Evolutionary conservation across 305 asterid species (phyloP), one percentile per base, ranked within the genome.

Genomic region (Fraxinus latifolia): DNA sequence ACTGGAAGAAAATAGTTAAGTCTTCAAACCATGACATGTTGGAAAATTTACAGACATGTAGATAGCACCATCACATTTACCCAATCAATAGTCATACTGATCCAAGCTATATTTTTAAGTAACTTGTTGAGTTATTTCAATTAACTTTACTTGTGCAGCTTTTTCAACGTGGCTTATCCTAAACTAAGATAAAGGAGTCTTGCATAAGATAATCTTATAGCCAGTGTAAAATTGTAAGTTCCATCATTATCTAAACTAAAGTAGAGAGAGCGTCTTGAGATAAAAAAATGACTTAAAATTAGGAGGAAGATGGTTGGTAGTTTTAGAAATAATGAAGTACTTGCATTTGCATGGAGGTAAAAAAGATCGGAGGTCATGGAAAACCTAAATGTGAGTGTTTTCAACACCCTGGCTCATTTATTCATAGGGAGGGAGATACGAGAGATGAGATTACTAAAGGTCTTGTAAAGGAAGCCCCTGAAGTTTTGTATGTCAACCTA

Each of bases 31-130:
- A 79, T 15, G 42, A 33, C 31, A 60, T 60, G 27, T 8, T 62
- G 60, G 17, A 74, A 19, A 79, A 4, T 79, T 75, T 50, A 76
- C 23, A 33, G 32, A 76, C 76, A 44, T 62, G 17, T 34, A 39
- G 62, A 55, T 19, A 31, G 65, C 32, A 50, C 14, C 77, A 70
- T 2, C 71, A 71, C 25, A 33, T 68, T 70, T 34, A 37, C 14
- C 71, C 71, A 39, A 72, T 71, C 74, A 77, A 77, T 70, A 25
- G 5, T 39, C 50, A n/a, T 11, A 19, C 34, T 36, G n/a, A 21
- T 50, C 27, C 70, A 77, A 44, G 55, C 73, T 62, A 19, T 76
- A 76, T 80, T 70, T 74, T 50, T 2, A 60, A 21, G 32, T 62
- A 31, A 19, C 39, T 71, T 31, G 34, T 55, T 42, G 15, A 77